These are phyloP conservation scores for Ceratocystis albifundus DNA, from an alignment of 2,329 filamentous ascomycete genomes.

Conservation along the genomic window DNA sequence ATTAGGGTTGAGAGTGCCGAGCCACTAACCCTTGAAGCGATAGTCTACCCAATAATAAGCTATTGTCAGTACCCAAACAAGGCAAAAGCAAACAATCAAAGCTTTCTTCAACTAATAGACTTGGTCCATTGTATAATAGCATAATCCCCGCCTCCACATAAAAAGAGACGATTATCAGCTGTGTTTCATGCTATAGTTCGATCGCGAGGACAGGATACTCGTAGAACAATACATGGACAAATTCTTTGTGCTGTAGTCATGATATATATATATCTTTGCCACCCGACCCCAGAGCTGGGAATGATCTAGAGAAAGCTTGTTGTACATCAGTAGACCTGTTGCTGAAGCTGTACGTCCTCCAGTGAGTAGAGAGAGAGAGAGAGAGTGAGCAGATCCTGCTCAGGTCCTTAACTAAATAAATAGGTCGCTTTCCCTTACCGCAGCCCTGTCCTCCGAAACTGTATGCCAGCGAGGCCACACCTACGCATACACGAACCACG, in stretches of 20 bases:
- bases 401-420: not conserved
- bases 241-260: not conserved
- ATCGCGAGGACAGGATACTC: no score
- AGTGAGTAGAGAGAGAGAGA: no score
- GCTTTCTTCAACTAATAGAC: no score
- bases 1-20: no score
- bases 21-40: no score
- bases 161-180: not conserved
- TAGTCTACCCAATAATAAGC: no score
- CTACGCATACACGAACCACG: not conserved
- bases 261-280: not conserved
- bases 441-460: not conserved
- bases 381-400: not conserved
- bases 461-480: constrained; percentile 1
- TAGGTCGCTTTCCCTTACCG: not conserved
- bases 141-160: not conserved
- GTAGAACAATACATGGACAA: not conserved
- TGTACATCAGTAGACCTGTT: not conserved
- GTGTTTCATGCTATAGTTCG: not conserved
- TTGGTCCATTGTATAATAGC: no score
- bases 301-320: not conserved
- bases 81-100: no score
- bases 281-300: not conserved
- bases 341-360: not conserved
- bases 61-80: no score